Conservation (phyloP, 2,329 filamentous ascomycete genomes). For the Rutstroemia sp. region DNA sequence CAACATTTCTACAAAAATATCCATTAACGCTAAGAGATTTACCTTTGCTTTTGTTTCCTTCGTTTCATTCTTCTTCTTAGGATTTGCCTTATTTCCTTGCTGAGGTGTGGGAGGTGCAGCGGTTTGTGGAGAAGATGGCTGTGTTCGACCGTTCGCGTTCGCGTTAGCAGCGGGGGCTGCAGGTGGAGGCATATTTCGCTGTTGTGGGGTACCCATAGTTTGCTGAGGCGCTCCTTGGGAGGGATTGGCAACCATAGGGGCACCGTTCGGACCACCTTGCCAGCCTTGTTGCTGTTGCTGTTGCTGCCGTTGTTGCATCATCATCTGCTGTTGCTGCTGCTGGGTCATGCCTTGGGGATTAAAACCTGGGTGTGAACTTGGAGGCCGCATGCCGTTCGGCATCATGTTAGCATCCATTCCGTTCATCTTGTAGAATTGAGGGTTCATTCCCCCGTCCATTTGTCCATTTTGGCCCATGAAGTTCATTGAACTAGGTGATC, state of each 20-base stretch:
- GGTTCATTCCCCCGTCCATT: slow-evolving; percentile 55
- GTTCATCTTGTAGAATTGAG: slow-evolving; percentile 49
- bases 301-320: slow-evolving; percentile 47
- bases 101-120: slow-evolving; percentile 70
- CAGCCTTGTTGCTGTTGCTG: slow-evolving; percentile 28
- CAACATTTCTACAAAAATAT: slow-evolving; percentile 30
- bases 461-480: slow-evolving; percentile 44
- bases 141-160: slow-evolving; percentile 46
- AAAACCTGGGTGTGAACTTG: slow-evolving; percentile 57
- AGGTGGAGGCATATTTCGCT: slow-evolving; percentile 61
- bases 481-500: slow-evolving; percentile 57
- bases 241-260: slow-evolving; percentile 40
- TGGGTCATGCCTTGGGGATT: slow-evolving; percentile 49
- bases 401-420: slow-evolving; percentile 51
- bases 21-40: slow-evolving; percentile 32
- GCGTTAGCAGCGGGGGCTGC: slow-evolving; percentile 45
- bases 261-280: slow-evolving; percentile 27
- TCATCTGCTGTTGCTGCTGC: slow-evolving; percentile 37
- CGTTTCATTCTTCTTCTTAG: slow-evolving; percentile 78
- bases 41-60: slow-evolving; percentile 73
- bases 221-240: slow-evolving; percentile 32
- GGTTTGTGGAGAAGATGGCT: slow-evolving; percentile 55
- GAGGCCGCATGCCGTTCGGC: slow-evolving; percentile 60
- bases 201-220: slow-evolving; percentile 57
- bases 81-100: slow-evolving; percentile 63